Conservation (phyloP, 2,329 filamentous ascomycete species). For the Exophiala sp. region DNA sequence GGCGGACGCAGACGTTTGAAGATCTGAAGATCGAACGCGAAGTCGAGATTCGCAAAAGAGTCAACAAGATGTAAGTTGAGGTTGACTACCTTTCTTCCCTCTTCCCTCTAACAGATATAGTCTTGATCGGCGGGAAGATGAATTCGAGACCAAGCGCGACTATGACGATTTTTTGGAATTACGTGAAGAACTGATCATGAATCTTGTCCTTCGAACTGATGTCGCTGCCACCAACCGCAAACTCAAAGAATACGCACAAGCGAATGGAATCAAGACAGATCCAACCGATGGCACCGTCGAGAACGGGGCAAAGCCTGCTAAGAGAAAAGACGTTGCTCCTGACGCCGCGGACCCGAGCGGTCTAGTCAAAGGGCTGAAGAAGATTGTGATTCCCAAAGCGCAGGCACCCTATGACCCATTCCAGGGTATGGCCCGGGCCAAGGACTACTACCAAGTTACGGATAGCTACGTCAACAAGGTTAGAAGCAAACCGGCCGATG, state of each 20-base stretch:
- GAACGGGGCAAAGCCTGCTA: slow-evolving; percentile 54
- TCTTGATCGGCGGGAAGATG: slow-evolving; percentile 83
- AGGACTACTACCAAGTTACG: slow-evolving; percentile 64
- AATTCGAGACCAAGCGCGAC: slow-evolving; percentile 75
- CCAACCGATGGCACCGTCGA: slow-evolving; percentile 64
- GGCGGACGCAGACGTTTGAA: slow-evolving; percentile 82
- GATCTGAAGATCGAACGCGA: slow-evolving; percentile 85
- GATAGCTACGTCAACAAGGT: slow-evolving; percentile 69
- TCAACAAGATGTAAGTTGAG: slow-evolving; percentile 52
- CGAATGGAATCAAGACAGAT: slow-evolving; percentile 59
- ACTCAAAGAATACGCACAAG: slow-evolving; percentile 64
- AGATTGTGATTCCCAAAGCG: slow-evolving; percentile 52
- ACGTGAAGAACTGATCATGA: slow-evolving; percentile 84
- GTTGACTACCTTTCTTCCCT: background rate
- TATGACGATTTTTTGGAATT: slow-evolving; percentile 95
- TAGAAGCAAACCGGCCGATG: slow-evolving; percentile 57
- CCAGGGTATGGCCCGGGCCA: slow-evolving; percentile 63
- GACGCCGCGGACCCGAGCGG: slow-evolving; percentile 34
- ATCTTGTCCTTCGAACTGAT: slow-evolving; percentile 68
- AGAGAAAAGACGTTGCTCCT: slow-evolving; percentile 15
- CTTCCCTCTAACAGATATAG: slow-evolving; percentile 42
- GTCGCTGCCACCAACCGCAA: slow-evolving; percentile 56
- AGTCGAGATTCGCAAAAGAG: slow-evolving; percentile 79
- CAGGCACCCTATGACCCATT: slow-evolving; percentile 85
- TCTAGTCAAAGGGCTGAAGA: slow-evolving; percentile 74